phyloP scores from a whole-genome alignment of 768 basidiomycete species.

The Pholiota microspora region DNA sequence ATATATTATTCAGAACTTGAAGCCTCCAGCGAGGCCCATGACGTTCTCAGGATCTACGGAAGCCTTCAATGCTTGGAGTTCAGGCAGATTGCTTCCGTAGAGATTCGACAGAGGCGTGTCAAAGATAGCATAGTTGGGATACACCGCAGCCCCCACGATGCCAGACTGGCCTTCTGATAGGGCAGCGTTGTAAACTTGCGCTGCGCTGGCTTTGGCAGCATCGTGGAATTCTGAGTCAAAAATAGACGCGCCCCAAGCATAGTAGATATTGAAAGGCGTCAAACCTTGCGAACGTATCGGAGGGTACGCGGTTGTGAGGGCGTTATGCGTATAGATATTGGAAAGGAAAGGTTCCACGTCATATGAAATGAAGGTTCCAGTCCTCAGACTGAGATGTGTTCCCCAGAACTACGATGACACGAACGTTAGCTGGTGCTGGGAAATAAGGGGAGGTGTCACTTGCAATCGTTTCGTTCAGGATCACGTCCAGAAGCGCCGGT shows the following conservation, averaged over 20 bases:
- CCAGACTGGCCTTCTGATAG: constrained; percentile 30
- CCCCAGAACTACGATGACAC: constrained; percentile 42
- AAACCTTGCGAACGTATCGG: constrained; percentile 25
- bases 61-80: constrained; percentile 38
- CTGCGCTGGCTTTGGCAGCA: constrained; percentile 36
- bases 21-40: constrained; percentile 69
- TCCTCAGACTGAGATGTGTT: not conserved
- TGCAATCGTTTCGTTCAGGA: constrained; percentile 42
- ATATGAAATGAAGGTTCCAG: constrained; percentile 30
- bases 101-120: constrained; percentile 49
- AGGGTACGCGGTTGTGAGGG: constrained; percentile 42
- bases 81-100: constrained; percentile 49
- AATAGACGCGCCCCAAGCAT: constrained; percentile 18
- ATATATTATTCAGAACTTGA: constrained; percentile 37
- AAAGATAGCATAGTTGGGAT: constrained; percentile 55
- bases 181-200: constrained; percentile 32
- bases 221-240: constrained; percentile 29
- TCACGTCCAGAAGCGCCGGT: not conserved
- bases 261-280: constrained; percentile 28
- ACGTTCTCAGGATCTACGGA: constrained; percentile 54
- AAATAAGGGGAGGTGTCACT: constrained; percentile 8
- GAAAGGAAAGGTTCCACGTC: constrained; percentile 46
- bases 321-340: constrained; percentile 33
- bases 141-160: constrained; percentile 27
- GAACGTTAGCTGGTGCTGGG: not conserved